These are phyloP conservation scores for Blastobotrys elegans DNA, from an alignment of 1,139 yeast genomes.

Conservation along the genomic window DNA sequence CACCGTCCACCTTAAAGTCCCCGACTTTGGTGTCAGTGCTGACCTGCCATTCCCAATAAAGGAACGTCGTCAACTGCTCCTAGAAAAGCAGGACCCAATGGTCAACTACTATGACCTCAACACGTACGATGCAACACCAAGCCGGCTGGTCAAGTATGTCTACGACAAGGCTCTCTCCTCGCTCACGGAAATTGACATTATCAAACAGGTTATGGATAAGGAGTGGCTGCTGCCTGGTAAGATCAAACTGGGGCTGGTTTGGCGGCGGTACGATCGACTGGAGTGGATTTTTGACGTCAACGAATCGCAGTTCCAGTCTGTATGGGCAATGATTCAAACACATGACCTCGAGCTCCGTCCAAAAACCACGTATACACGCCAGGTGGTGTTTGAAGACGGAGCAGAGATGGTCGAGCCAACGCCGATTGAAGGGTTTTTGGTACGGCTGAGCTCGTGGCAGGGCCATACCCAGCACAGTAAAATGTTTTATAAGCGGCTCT, in stretches of 20 bases:
- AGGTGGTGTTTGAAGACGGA: constrained; percentile 25
- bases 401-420: constrained; percentile 46
- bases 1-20: constrained; percentile 43
- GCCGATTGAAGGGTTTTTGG: constrained; percentile 73
- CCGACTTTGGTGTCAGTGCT: constrained; percentile 43
- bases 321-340: constrained; percentile 41
- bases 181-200: constrained; percentile 25
- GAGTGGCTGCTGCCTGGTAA: constrained; percentile 29
- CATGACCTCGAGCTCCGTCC: constrained; percentile 57
- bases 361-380: constrained; percentile 43
- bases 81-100: neutral
- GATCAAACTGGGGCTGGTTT: constrained; percentile 48
- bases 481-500: constrained; percentile 50
- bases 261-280: constrained; percentile 65
- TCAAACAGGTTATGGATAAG: constrained; percentile 13
- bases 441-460: constrained; percentile 49
- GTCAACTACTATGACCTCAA: constrained; percentile 15
- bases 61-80: constrained; percentile 2
- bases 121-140: constrained; percentile 20
- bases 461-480: constrained; percentile 44
- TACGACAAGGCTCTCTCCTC: constrained; percentile 30
- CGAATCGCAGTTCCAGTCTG: constrained; percentile 43
- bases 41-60: constrained; percentile 32
- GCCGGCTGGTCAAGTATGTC: constrained; percentile 24
- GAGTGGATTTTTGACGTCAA: constrained; percentile 66